Conservation (phyloP, 805 yeast genomes). For the Brettanomyces custersianus region DNA sequence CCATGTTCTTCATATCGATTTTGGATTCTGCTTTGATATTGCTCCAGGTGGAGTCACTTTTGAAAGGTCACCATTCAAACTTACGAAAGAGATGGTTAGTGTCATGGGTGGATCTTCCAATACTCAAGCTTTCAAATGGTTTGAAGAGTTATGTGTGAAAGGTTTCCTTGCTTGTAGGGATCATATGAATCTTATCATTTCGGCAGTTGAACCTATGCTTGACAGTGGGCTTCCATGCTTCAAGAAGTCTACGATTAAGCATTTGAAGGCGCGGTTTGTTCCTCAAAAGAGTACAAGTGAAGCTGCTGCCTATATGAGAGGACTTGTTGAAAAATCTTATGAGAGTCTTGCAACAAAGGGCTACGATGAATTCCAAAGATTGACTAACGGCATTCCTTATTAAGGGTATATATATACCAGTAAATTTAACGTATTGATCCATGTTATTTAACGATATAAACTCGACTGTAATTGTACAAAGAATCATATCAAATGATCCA, state of each 20-base stretch:
- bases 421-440: not conserved
- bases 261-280: conserved; percentile 69
- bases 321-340: conserved; percentile 67
- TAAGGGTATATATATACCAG: conserved; percentile 17
- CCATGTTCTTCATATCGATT: conserved; percentile 91
- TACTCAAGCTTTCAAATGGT: conserved; percentile 87
- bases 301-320: conserved; percentile 70
- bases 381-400: conserved; percentile 96
- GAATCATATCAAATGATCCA: too few relatives aligned
- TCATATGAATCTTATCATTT: conserved; percentile 74
- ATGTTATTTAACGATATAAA: too few relatives aligned
- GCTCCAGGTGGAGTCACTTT: conserved; percentile 98
- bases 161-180: conserved; percentile 87
- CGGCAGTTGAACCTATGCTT: conserved; percentile 86
- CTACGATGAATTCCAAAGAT: conserved; percentile 92
- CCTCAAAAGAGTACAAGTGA: conserved; percentile 75
- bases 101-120: conserved; percentile 88
- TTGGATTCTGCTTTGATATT: conserved; percentile 97
- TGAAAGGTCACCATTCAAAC: conserved; percentile 96
- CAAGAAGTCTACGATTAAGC: conserved; percentile 78
- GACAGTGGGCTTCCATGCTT: conserved; percentile 95
- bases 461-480: too few relatives aligned
- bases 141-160: conserved; percentile 90
- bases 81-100: conserved; percentile 91
- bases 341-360: conserved; percentile 90